Conservation (phyloP, 768 basidiomycete species). For the Pulveroboletus sp. region DNA sequence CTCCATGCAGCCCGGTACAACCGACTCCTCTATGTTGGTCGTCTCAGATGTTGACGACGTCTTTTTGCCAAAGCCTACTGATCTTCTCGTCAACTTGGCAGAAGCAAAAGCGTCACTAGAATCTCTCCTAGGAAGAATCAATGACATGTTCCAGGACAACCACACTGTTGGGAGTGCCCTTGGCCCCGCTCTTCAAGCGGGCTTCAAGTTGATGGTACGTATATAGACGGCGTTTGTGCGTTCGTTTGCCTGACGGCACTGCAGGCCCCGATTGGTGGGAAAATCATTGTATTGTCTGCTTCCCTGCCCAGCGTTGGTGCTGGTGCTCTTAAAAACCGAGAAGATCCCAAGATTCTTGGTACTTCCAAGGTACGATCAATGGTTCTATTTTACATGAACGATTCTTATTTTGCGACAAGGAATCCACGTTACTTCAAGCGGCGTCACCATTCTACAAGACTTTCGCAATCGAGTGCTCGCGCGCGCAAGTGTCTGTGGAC, state of each 20-base stretch:
- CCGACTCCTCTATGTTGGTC: slow-evolving; percentile 92
- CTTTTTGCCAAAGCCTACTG: slow-evolving; percentile 94
- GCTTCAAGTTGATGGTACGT: slow-evolving; percentile 88
- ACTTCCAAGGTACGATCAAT: slow-evolving; percentile 70
- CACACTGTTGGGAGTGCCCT: slow-evolving; percentile 90
- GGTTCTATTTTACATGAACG: neutral
- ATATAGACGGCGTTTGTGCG: neutral
- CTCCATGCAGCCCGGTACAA: slow-evolving; percentile 51
- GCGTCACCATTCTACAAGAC: slow-evolving; percentile 96
- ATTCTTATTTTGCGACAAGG: slow-evolving; percentile 41
- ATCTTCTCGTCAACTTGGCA: slow-evolving; percentile 91
- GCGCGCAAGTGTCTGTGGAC: slow-evolving; percentile 95
- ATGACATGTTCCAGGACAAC: slow-evolving; percentile 98
- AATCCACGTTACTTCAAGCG: slow-evolving; percentile 90
- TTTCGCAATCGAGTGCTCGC: slow-evolving; percentile 97
- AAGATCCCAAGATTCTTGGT: slow-evolving; percentile 94
- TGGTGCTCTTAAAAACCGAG: slow-evolving; percentile 92
- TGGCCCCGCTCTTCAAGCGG: slow-evolving; percentile 93
- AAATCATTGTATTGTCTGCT: slow-evolving; percentile 85
- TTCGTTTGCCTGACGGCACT: slow-evolving; percentile 1
- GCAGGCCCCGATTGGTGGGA: slow-evolving; percentile 90
- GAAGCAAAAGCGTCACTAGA: slow-evolving; percentile 84
- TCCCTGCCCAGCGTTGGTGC: slow-evolving; percentile 85
- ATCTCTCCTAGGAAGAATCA: slow-evolving; percentile 74
- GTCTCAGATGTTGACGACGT: slow-evolving; percentile 97